Evolutionary conservation across 345 rosid species (phyloP).

Genomic region (Abelmoschus esculentus): DNA sequence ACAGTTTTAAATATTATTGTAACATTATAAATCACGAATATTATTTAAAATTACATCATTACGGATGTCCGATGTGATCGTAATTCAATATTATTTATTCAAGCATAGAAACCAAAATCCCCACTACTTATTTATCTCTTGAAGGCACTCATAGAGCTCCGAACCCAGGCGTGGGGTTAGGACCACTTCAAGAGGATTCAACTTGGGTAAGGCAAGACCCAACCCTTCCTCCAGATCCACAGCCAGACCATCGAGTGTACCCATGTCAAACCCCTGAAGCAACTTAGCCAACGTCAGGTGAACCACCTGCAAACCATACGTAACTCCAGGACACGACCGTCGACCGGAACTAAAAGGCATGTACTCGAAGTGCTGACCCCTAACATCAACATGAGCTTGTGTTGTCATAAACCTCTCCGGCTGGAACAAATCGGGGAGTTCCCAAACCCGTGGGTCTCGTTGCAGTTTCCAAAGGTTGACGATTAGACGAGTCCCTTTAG

Average conservation of each 20-base stretch:
- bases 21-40: too few species aligned
- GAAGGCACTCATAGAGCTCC: not conserved
- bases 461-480: not conserved
- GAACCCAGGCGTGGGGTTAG: not conserved
- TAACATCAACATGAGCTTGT: not conserved
- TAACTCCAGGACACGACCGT: not conserved
- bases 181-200: not conserved
- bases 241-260: not conserved
- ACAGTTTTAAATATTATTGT: too few species aligned
- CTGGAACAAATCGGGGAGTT: not conserved
- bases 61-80: too few species aligned
- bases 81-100: too few species aligned
- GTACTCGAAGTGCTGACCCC: not conserved
- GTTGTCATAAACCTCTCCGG: not conserved
- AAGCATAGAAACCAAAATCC: not conserved
- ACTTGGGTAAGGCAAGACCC: not conserved
- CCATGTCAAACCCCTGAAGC: not conserved
- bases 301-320: not conserved
- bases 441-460: not conserved
- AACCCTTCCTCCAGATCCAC: not conserved
- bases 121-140: not conserved
- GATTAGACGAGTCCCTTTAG: not conserved
- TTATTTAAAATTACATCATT: too few species aligned
- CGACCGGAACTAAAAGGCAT: not conserved
- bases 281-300: not conserved